phyloP scores from a whole-genome alignment of 495 filamentous ascomycete genomes.

The Corynascus novoguineensis region DNA sequence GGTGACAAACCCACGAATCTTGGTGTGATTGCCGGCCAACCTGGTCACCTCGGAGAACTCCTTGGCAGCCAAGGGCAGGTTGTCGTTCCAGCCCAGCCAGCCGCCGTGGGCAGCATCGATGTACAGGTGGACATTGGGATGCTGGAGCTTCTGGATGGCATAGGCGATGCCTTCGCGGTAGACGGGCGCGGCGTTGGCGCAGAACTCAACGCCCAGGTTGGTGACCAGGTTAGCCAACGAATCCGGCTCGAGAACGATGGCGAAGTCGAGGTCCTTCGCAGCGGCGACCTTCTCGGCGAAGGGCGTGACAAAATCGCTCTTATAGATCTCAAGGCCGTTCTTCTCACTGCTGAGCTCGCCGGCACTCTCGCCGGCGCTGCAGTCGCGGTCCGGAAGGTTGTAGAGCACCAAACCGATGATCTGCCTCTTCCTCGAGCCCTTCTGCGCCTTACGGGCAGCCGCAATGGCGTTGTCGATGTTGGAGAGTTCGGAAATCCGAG shows the following conservation, averaged over 20 bases:
- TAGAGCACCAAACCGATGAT: conserved; percentile 54
- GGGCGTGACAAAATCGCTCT: conserved; percentile 53
- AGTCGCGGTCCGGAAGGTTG: conserved; percentile 62
- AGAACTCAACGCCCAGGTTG: conserved; percentile 49
- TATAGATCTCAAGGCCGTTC: conserved; percentile 51
- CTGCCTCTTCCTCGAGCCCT: conserved; percentile 37
- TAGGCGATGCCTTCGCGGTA: conserved; percentile 53
- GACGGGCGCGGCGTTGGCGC: conserved; percentile 45
- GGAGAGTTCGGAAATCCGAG: conserved; percentile 27
- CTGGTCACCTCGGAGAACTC: conserved; percentile 52
- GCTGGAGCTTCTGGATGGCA: conserved; percentile 50
- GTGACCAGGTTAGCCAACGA: conserved; percentile 60
- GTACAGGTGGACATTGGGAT: conserved; percentile 58
- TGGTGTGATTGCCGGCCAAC: conserved; percentile 38
- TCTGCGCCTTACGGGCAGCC: conserved; percentile 42
- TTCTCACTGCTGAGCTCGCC: conserved; percentile 52
- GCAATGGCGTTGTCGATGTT: conserved; percentile 46
- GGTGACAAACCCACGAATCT: conserved; percentile 62
- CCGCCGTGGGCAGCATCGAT: conserved; percentile 59
- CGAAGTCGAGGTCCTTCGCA: conserved; percentile 31
- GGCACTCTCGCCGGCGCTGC: conserved; percentile 54
- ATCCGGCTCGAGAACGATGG: conserved; percentile 53
- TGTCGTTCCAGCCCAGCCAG: conserved; percentile 75
- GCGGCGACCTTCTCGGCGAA: conserved; percentile 29
- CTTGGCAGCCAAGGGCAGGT: conserved; percentile 54